These are phyloP conservation scores for Uronychia setigera DNA, from an alignment of 73 alveolate species.

Conservation along the genomic window DNA sequence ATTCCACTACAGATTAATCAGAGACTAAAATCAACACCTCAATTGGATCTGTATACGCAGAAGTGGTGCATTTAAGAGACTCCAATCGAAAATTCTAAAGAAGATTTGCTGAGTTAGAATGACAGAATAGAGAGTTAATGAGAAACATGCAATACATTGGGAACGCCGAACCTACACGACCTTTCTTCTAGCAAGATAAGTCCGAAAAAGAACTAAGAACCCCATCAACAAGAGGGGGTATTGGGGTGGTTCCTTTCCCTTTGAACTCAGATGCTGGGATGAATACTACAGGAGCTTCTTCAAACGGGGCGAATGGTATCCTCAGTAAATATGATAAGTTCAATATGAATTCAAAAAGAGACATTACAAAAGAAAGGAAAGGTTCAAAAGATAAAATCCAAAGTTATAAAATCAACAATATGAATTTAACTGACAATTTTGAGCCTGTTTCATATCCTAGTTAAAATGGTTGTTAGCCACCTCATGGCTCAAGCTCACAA, in stretches of 20 bases:
- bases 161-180: slow-evolving; percentile 53
- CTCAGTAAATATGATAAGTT: background rate
- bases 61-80: slow-evolving; percentile 40
- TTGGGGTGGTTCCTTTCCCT: too few relatives aligned
- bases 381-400: background rate
- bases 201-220: background rate
- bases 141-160: slow-evolving; percentile 41
- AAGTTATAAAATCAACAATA: background rate
- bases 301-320: background rate
- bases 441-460: background rate
- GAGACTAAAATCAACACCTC: background rate
- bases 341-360: too few relatives aligned
- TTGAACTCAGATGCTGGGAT: background rate
- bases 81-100: slow-evolving; percentile 31
- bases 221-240: background rate
- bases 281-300: background rate
- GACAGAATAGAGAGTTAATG: slow-evolving; percentile 18
- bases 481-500: background rate
- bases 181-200: background rate
- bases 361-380: background rate
- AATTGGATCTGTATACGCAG: slow-evolving; percentile 21
- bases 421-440: background rate
- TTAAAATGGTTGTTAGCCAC: background rate
- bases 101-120: slow-evolving; percentile 28
- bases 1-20: background rate